These are phyloP conservation scores for Pelargonium nanum DNA, from an alignment of 345 rosid genomes.

Conservation along the genomic window DNA sequence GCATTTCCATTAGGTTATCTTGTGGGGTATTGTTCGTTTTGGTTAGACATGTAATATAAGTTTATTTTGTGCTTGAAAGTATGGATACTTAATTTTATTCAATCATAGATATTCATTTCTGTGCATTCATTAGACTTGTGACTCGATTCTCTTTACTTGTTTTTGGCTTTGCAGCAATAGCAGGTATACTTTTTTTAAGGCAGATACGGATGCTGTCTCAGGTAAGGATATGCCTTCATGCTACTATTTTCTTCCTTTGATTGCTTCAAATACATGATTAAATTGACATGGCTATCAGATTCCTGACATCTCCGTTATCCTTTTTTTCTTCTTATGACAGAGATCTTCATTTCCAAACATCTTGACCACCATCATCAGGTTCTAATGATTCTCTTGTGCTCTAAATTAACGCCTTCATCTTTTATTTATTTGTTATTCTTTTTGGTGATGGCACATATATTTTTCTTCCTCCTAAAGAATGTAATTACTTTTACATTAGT, in stretches of 20 bases:
- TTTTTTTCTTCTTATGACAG: conserved; percentile 27
- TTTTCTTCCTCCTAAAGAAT: too few species aligned
- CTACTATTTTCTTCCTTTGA: background rate
- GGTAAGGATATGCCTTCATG: conserved; percentile 33
- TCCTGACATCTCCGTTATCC: conserved; percentile 1
- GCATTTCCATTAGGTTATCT: too few species aligned
- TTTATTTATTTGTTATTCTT: too few species aligned
- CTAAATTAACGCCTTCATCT: too few species aligned
- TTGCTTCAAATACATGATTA: background rate
- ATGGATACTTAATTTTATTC: too few species aligned
- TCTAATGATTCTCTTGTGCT: conserved; percentile 3
- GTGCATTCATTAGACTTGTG: background rate
- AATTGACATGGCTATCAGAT: too few species aligned
- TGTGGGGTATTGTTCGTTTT: too few species aligned
- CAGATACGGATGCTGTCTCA: conserved; percentile 40
- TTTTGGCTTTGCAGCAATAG: conserved; percentile 51
- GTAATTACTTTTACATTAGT: too few species aligned
- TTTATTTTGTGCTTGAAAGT: background rate
- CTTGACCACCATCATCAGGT: conserved; percentile 50
- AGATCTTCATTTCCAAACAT: conserved; percentile 25
- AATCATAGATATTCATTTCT: too few species aligned
- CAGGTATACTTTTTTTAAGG: conserved; percentile 55
- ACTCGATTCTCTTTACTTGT: conserved; percentile 4
- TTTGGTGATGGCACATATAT: too few species aligned
- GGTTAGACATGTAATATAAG: too few species aligned